Conservation (phyloP, 176 grass and related monocot species). For the Musa troglodytarum region DNA sequence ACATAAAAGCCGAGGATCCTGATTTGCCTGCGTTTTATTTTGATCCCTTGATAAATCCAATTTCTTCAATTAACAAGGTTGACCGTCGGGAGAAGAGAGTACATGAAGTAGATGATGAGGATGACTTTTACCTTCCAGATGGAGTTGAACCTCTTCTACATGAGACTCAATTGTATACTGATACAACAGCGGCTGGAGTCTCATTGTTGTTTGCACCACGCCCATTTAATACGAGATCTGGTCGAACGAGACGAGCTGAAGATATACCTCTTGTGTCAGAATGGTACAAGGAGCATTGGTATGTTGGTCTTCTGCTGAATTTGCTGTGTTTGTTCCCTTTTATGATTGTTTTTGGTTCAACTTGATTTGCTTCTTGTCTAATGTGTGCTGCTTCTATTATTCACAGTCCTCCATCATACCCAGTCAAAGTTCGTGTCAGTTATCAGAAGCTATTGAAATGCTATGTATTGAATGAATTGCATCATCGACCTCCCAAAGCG, state of each 20-base stretch:
- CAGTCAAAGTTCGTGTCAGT: constrained; percentile 94
- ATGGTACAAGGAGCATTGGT: constrained; percentile 99
- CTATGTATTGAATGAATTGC: constrained; percentile 87
- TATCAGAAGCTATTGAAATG: constrained; percentile 97
- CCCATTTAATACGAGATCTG: constrained; percentile 94
- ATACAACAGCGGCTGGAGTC: constrained; percentile 88
- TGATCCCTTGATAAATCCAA: constrained; percentile 94
- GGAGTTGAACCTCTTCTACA: constrained; percentile 72
- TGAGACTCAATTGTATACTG: constrained; percentile 60
- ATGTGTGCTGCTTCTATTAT: constrained; percentile 9
- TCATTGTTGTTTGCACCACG: constrained; percentile 83
- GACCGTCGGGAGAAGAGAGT: constrained; percentile 58
- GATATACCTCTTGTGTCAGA: constrained; percentile 97
- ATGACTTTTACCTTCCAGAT: constrained; percentile 75
- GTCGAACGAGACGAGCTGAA: constrained; percentile 78
- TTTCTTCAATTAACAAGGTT: constrained; percentile 73
- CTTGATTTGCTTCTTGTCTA: constrained; percentile 15
- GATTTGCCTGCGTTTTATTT: constrained; percentile 98
- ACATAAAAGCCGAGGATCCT: constrained; percentile 97
- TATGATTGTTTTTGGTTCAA: constrained; percentile 7
- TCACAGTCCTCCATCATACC: constrained; percentile 89
- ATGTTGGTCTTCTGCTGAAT: constrained; percentile 8
- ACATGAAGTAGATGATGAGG: constrained; percentile 63
- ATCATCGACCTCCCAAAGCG: constrained; percentile 88
- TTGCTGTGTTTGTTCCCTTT: background rate